These are phyloP conservation scores for Schoenoplectus triqueter DNA, from an alignment of 202 grass and related monocot species.

Conservation along the genomic window DNA sequence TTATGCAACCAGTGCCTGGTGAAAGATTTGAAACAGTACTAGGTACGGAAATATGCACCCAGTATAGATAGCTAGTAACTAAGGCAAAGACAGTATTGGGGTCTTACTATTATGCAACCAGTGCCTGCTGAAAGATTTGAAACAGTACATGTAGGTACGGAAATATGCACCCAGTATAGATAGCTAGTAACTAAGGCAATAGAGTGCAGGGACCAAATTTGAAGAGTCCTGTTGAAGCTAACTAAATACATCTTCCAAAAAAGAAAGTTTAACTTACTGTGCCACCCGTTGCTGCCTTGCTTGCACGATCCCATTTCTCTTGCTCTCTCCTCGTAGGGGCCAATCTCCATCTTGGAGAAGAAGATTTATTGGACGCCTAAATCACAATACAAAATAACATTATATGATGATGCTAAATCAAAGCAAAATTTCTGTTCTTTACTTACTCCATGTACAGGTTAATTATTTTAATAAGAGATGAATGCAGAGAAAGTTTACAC, in stretches of 20 bases:
- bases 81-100: not conserved
- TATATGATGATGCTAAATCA: constrained; percentile 10
- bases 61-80: not conserved
- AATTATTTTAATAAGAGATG: constrained; percentile 11
- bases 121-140: not conserved
- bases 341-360: constrained; percentile 75
- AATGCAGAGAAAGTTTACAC: not conserved
- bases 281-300: constrained; percentile 73
- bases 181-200: not conserved
- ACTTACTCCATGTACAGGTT: not conserved
- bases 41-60: not conserved
- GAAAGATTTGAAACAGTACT: not conserved
- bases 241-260: not conserved
- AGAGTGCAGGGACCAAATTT: not conserved
- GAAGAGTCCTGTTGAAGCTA: not conserved
- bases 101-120: not conserved
- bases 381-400: constrained; percentile 35
- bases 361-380: constrained; percentile 51
- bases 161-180: not conserved
- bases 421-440: not conserved
- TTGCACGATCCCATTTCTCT: constrained; percentile 78
- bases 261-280: constrained; percentile 54
- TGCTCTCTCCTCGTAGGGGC: constrained; percentile 84
- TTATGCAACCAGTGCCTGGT: too few species aligned
- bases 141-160: not conserved